Percentiles rank a stretch among this genome's conserved stretches.
Conservation (phyloP, 768 basidiomycete species). For the Hericium coralloides region DNA sequence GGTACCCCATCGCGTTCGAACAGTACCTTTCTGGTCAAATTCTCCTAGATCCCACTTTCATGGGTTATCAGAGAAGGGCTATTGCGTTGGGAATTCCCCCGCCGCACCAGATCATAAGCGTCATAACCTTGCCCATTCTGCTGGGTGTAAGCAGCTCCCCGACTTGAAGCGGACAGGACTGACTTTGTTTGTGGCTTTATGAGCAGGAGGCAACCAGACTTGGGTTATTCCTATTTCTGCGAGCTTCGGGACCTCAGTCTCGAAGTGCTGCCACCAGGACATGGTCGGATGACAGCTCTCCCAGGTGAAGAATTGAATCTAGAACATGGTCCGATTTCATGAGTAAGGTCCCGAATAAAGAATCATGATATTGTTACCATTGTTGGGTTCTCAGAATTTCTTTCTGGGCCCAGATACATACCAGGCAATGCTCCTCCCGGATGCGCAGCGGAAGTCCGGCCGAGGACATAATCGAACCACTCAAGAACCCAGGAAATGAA, state of each 20-base stretch:
- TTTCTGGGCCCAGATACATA: conserved; percentile 55
- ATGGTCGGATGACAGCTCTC: conserved; percentile 43
- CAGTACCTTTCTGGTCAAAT: conserved; percentile 65
- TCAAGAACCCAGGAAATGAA: too few relatives aligned
- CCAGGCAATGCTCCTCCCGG: conserved; percentile 32
- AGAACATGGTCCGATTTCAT: neutral
- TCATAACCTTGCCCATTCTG: conserved; percentile 76
- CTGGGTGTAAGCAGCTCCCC: neutral
- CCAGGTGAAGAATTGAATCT: conserved; percentile 88
- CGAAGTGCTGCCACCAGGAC: conserved; percentile 80
- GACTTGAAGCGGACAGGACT: conserved; percentile 1
- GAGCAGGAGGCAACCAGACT: conserved; percentile 77
- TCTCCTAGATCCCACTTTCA: conserved; percentile 81
- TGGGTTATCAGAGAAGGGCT: neutral
- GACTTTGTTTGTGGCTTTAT: conserved; percentile 64
- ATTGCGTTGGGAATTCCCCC: neutral
- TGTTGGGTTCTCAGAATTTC: conserved; percentile 42
- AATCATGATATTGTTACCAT: conserved; percentile 40
- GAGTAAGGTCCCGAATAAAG: neutral
- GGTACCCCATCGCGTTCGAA: conserved; percentile 80
- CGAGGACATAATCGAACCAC: too few relatives aligned
- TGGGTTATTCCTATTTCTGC: conserved; percentile 68
- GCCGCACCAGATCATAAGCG: conserved; percentile 70
- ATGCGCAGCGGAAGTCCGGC: neutral
- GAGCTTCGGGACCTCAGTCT: conserved; percentile 52